Evolutionary conservation across 352 stramenopile species (phyloP).

Genomic region (Phytophthora lateralis): DNA sequence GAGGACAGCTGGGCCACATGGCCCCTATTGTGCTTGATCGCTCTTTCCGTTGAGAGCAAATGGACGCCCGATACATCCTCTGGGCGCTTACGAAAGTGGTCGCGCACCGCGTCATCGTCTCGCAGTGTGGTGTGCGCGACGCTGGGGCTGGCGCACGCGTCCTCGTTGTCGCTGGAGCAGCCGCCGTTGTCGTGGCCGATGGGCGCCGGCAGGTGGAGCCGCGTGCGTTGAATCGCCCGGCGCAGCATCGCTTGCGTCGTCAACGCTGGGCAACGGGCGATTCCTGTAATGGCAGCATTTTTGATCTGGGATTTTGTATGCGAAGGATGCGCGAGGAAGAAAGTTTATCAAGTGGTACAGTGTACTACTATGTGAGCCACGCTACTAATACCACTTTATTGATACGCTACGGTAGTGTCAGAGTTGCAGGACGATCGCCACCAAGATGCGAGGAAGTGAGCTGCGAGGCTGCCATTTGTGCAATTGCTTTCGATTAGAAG

Average conservation of each 20-base stretch:
- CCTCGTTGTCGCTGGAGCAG: slow-evolving; percentile 34
- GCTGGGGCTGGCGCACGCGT: slow-evolving; percentile 32
- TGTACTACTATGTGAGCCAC: too few species aligned
- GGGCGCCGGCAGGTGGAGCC: slow-evolving; percentile 62
- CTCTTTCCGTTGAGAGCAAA: slow-evolving; percentile 19
- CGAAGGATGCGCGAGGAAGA: background rate
- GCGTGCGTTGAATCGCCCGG: slow-evolving; percentile 57
- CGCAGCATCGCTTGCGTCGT: slow-evolving; percentile 51
- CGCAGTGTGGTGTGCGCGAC: slow-evolving; percentile 53
- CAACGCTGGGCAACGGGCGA: background rate
- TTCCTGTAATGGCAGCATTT: background rate
- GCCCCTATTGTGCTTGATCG: slow-evolving; percentile 1
- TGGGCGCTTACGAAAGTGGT: slow-evolving; percentile 30
- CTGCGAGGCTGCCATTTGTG: background rate
- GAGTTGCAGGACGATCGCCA: slow-evolving; percentile 6
- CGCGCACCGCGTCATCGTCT: slow-evolving; percentile 33
- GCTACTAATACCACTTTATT: too few species aligned
- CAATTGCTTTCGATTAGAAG: background rate
- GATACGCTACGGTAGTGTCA: too few species aligned
- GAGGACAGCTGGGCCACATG: slow-evolving; percentile 40
- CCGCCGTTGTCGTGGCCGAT: slow-evolving; percentile 65
- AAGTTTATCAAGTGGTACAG: background rate
- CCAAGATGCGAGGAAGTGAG: slow-evolving; percentile 8
- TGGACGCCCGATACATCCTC: slow-evolving; percentile 39
- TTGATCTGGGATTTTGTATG: slow-evolving; percentile 17